Evolutionary conservation across 2,329 filamentous ascomycete species (phyloP), one percentile per base, ranked within the genome.

Genomic region (Rugonectria rugulosa): DNA sequence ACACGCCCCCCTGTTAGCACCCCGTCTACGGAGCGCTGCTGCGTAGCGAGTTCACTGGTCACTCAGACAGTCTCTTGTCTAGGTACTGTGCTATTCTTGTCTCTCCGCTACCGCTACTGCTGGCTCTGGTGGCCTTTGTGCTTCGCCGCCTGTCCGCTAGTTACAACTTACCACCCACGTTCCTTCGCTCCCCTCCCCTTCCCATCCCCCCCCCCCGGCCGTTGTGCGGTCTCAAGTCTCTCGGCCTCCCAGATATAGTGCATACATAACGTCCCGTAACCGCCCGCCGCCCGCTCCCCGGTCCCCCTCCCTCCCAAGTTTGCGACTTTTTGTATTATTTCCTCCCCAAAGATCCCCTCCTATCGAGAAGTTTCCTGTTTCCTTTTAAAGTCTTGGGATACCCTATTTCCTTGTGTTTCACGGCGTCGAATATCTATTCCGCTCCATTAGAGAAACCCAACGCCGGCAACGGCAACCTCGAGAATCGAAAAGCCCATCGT

Each of bases 241-340:
- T 49, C 58, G 50, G 59, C 44, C 49, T 43, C 59, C 53, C 55
- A 57, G 59, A 57, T 68, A 68, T 65, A 68, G 65, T 68, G 65
- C 65, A 72, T 81, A 81, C 79, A 80, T 81, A 81, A 81, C 75
- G 70, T 68, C 64, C 71, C 69, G 70, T 76, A 78, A 72, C 73
- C 77, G 76, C 79, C 78, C 76, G 66, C 66, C 56, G 60, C 60
- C 63, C 62, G 61, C 69, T 68, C 68, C 67, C 62, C 49, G 68
- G 65, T 61, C 65, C 62, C 62, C 60, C 66, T 70, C 67, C 19
- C 65, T 72, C 68, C 70, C 69, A 71, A 70, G 66, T 76, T 77
- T 77, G 76, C 71, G 70, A 72, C 70, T 65, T 69, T n/a, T 61
- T 70, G 61, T 68, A 68, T 66, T 68, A 64, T 70, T 21, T 23